Evolutionary conservation across 306 rosid species (phyloP).

Genomic region (Begonia fuchsioides): DNA sequence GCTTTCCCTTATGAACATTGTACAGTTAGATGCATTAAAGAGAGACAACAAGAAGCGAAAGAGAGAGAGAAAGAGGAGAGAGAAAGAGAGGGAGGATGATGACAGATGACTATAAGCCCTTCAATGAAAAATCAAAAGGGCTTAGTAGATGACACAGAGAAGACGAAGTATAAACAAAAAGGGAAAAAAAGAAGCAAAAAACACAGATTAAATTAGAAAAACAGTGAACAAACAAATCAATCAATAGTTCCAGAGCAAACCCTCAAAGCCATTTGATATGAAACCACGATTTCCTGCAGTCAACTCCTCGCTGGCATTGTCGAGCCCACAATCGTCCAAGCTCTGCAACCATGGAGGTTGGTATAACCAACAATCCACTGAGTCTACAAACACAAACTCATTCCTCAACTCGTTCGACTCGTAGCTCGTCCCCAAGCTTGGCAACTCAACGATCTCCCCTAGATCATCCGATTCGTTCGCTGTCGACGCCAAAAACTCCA

Average conservation of each 20-base stretch:
- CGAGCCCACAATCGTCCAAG: constrained; percentile 17
- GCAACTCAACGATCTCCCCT: constrained; percentile 58
- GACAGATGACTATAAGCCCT: constrained; percentile 22
- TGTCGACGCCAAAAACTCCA: constrained; percentile 12
- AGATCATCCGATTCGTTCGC: constrained; percentile 37
- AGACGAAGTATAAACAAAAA: not conserved
- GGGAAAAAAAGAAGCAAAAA: not conserved
- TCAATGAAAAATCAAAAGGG: constrained; percentile 32
- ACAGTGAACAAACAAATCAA: not conserved
- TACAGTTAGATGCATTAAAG: constrained; percentile 21
- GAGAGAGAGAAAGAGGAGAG: not conserved
- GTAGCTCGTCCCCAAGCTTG: constrained; percentile 30
- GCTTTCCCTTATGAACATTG: constrained; percentile 14
- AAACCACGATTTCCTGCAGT: not conserved
- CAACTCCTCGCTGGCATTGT: constrained; percentile 5
- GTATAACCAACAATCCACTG: constrained; percentile 41
- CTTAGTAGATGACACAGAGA: constrained; percentile 1
- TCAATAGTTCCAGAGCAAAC: constrained; percentile 33
- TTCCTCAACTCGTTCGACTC: constrained; percentile 20
- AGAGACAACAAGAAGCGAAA: constrained; percentile 5
- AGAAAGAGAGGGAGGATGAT: too few species aligned
- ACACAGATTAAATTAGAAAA: not conserved
- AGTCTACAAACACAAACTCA: constrained; percentile 53
- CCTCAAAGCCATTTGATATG: constrained; percentile 19
- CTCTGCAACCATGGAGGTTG: constrained; percentile 49